Evolutionary conservation across 768 basidiomycete species (phyloP).

Genomic region (Leccinum truebloodii): DNA sequence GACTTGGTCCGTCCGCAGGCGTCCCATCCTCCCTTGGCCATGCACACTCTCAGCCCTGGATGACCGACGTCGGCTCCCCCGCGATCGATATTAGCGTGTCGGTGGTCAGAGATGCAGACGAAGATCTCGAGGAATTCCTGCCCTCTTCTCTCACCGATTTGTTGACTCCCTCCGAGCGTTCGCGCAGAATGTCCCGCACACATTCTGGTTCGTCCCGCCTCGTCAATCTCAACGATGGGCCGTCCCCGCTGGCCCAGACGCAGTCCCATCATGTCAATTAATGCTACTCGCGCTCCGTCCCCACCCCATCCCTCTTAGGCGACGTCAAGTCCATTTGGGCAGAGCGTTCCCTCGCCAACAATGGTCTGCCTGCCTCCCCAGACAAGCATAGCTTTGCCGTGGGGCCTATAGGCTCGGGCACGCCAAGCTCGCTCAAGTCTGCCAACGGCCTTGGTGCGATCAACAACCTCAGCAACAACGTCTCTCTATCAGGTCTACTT

Average conservation of each 20-base stretch:
- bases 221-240: constrained; percentile 21
- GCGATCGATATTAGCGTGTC: constrained; percentile 27
- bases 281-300: constrained; percentile 81
- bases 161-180: constrained; percentile 85
- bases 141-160: constrained; percentile 88
- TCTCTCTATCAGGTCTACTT: constrained; percentile 18
- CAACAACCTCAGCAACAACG: constrained; percentile 15
- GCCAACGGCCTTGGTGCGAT: constrained; percentile 37
- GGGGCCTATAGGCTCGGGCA: constrained; percentile 35
- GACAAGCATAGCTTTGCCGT: constrained; percentile 29
- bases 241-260: constrained; percentile 17
- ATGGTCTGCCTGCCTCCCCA: constrained; percentile 40
- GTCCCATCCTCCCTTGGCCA: constrained; percentile 65
- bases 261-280: constrained; percentile 39
- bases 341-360: constrained; percentile 43
- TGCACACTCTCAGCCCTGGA: constrained; percentile 28
- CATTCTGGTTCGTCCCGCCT: constrained; percentile 43
- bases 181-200: constrained; percentile 76
- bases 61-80: constrained; percentile 26
- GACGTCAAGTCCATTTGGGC: constrained; percentile 87
- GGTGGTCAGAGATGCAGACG: constrained; percentile 57
- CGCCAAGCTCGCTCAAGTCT: constrained; percentile 57
- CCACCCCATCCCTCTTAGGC: constrained; percentile 71
- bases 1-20: constrained; percentile 38
- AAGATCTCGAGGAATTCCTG: constrained; percentile 85